These are phyloP conservation scores for Cucurbita pepo DNA, from an alignment of 306 rosid species.

Conservation along the genomic window DNA sequence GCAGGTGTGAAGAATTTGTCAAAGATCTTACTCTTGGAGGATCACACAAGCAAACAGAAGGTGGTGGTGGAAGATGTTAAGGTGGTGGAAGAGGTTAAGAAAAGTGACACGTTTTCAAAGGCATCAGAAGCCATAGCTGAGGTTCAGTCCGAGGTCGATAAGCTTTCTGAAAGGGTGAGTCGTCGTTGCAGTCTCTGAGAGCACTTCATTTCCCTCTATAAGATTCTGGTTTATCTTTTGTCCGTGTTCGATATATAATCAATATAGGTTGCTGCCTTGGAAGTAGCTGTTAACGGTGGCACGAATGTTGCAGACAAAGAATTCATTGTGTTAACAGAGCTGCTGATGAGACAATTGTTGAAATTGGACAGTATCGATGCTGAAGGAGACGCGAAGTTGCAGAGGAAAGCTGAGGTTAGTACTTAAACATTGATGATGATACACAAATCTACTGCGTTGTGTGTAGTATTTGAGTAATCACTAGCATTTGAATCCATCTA, in stretches of 20 bases:
- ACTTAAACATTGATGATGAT: neutral
- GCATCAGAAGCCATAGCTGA: slow-evolving; percentile 44
- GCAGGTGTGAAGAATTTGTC: slow-evolving; percentile 75
- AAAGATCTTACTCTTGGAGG: slow-evolving; percentile 52
- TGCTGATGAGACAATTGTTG: slow-evolving; percentile 81
- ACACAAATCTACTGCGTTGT: neutral
- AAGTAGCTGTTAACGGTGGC: slow-evolving; percentile 50
- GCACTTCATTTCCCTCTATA: neutral
- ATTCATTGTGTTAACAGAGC: slow-evolving; percentile 44
- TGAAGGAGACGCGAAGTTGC: slow-evolving; percentile 70
- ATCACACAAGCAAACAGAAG: slow-evolving; percentile 34
- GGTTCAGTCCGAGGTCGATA: slow-evolving; percentile 61
- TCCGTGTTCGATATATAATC: neutral
- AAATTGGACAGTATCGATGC: slow-evolving; percentile 70
- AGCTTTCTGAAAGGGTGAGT: slow-evolving; percentile 60
- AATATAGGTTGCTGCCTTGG: slow-evolving; percentile 58
- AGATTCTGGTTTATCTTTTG: neutral
- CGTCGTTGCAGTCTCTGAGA: neutral
- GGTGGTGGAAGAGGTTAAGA: slow-evolving; percentile 29
- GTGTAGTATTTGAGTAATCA: neutral
- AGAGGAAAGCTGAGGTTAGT: slow-evolving; percentile 78
- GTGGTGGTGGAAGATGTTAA: slow-evolving; percentile 35
- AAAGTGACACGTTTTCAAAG: slow-evolving; percentile 30
- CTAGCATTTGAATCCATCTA: neutral
- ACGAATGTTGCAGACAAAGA: slow-evolving; percentile 64